Percentiles rank a stretch among this genome's conserved stretches.
phyloP scores from a whole-genome alignment of 139 green algal species.

The Coelastrella sp. region DNA sequence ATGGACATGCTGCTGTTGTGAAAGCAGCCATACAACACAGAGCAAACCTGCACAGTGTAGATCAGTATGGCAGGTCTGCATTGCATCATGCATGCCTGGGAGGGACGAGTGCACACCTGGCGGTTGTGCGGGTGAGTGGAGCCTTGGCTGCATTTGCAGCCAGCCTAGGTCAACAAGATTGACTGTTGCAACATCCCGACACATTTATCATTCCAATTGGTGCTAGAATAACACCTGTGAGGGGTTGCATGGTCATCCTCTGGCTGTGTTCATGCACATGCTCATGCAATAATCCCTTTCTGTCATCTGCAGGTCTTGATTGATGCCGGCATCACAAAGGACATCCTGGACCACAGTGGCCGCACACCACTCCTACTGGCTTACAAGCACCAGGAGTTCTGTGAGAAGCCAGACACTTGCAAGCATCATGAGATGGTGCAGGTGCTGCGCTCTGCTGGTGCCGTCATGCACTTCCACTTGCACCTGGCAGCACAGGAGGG shows the following conservation, averaged over 20 bases:
- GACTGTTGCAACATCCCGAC: not conserved
- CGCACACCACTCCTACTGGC: conserved; percentile 19
- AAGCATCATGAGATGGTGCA: conserved; percentile 30
- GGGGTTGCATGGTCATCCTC: not conserved
- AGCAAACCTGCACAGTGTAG: conserved; percentile 4
- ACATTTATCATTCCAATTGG: not conserved
- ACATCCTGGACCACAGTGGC: conserved; percentile 21
- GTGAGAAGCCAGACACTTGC: conserved; percentile 8
- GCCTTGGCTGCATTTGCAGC: not conserved
- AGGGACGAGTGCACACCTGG: conserved; percentile 17
- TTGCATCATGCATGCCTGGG: conserved; percentile 27
- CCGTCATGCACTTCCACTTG: conserved; percentile 21
- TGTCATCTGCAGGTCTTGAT: conserved; percentile 20
- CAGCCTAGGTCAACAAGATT: not conserved
- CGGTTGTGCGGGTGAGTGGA: not conserved
- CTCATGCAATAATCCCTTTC: not conserved
- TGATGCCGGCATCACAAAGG: conserved; percentile 12
- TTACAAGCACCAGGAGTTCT: conserved; percentile 37
- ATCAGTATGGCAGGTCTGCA: not conserved
- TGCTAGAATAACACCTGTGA: too few relatives aligned
- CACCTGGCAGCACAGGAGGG: conserved; percentile 25
- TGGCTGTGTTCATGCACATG: not conserved
- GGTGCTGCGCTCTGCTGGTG: conserved; percentile 17
- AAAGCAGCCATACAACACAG: conserved; percentile 21
- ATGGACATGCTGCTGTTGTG: conserved; percentile 12